Conservation (phyloP, 768 basidiomycete genomes). For the Lanmaoa rubissima region DNA sequence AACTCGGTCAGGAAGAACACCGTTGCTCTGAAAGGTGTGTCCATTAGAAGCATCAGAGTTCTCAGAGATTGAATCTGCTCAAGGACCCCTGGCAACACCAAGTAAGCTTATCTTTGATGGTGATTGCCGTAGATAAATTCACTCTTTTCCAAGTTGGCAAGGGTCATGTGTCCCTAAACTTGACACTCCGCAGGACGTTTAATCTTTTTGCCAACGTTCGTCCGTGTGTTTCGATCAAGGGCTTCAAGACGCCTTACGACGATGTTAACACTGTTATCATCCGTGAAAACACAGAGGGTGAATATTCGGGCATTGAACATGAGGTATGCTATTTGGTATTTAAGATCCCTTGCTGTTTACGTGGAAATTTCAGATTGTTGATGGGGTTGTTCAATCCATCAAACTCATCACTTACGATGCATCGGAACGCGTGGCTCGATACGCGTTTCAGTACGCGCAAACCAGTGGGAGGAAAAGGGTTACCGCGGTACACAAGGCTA, state of each 20-base stretch:
- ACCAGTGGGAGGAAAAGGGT: conserved; percentile 84
- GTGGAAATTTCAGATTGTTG: conserved; percentile 63
- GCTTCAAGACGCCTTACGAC: conserved; percentile 98
- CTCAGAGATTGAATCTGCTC: conserved; percentile 9
- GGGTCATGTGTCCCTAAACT: conserved; percentile 96
- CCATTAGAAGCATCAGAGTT: not conserved
- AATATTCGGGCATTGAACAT: conserved; percentile 99
- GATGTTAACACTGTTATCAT: conserved; percentile 98
- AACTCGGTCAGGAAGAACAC: conserved; percentile 94
- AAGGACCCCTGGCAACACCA: conserved; percentile 94
- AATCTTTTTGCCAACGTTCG: conserved; percentile 98
- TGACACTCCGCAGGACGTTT: conserved; percentile 96
- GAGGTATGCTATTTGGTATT: conserved; percentile 54
- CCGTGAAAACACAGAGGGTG: conserved; percentile 99
- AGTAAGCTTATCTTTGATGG: conserved; percentile 53
- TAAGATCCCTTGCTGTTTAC: conserved; percentile 11
- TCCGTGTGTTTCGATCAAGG: conserved; percentile 92
- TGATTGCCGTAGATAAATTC: conserved; percentile 8
- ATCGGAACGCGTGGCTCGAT: conserved; percentile 96
- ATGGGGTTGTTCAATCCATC: conserved; percentile 98
- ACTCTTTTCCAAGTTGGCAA: conserved; percentile 73
- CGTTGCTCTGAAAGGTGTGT: conserved; percentile 90
- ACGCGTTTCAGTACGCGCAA: conserved; percentile 98
- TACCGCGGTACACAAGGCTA: conserved; percentile 99
- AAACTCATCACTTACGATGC: conserved; percentile 99